Evolutionary conservation across 768 basidiomycete species (phyloP).

Genomic region (Boletus vinaceobasis): DNA sequence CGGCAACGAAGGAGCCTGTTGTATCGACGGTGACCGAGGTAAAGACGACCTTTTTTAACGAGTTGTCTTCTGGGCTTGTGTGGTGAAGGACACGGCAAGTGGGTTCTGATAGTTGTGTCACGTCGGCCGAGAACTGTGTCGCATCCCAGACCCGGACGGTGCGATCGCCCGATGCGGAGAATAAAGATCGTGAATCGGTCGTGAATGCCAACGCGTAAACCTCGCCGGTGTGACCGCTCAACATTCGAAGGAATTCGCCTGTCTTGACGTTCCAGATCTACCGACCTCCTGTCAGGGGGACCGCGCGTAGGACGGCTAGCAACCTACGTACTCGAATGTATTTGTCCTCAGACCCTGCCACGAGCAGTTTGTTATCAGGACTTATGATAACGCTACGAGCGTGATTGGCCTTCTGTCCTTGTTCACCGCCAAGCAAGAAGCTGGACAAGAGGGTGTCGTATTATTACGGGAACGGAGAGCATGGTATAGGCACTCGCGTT

Average conservation of each 20-base stretch:
- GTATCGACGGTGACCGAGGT: constrained; percentile 30
- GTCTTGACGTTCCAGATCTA: constrained; percentile 29
- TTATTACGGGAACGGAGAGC: neutral
- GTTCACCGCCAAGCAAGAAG: constrained; percentile 27
- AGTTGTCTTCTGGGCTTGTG: constrained; percentile 11
- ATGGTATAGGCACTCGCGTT: constrained; percentile 18
- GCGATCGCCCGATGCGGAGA: constrained; percentile 37
- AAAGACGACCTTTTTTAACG: constrained; percentile 24
- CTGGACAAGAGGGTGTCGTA: constrained; percentile 5
- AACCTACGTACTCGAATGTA: constrained; percentile 29
- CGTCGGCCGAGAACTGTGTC: constrained; percentile 21
- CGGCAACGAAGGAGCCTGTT: constrained; percentile 43
- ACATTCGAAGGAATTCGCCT: constrained; percentile 25
- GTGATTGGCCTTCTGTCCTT: constrained; percentile 23
- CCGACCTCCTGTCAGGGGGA: constrained; percentile 1
- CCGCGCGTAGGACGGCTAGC: neutral
- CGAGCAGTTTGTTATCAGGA: constrained; percentile 29
- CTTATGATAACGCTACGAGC: constrained; percentile 33
- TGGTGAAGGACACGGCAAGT: constrained; percentile 20
- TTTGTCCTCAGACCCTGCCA: constrained; percentile 34
- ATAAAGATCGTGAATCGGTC: constrained; percentile 30
- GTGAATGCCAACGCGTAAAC: constrained; percentile 38
- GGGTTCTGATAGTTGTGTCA: constrained; percentile 17
- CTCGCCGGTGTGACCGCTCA: constrained; percentile 32
- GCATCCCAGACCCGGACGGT: constrained; percentile 36